phyloP scores from a whole-genome alignment of 176 grass and related monocot genomes.

The Paspalum vaginatum region DNA sequence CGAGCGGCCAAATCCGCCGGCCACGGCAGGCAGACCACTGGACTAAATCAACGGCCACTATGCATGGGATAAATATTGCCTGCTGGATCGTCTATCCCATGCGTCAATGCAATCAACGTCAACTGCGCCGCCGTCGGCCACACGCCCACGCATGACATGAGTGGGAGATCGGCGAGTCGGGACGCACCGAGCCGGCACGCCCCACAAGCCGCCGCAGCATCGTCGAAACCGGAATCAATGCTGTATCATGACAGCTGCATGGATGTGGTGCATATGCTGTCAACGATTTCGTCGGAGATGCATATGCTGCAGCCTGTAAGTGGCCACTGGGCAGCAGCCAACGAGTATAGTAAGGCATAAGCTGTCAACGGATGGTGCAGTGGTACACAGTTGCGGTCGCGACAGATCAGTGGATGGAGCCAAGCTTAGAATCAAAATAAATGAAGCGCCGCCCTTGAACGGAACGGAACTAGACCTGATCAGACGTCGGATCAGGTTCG shows the following conservation, averaged over 20 bases:
- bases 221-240: slow-evolving; percentile 5
- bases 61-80: neutral
- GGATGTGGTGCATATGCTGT: neutral
- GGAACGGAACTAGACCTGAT: too few species aligned
- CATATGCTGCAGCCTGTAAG: slow-evolving; percentile 8
- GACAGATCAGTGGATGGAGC: too few species aligned
- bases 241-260: neutral
- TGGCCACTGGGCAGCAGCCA: neutral
- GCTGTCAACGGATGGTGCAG: too few species aligned
- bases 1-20: too few species aligned
- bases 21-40: too few species aligned
- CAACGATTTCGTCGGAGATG: slow-evolving; percentile 19
- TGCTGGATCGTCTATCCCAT: neutral
- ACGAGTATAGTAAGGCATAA: too few species aligned
- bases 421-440: too few species aligned
- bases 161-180: too few species aligned
- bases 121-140: neutral
- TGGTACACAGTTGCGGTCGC: too few species aligned
- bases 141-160: neutral
- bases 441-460: too few species aligned
- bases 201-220: neutral
- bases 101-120: neutral
- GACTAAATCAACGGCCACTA: neutral
- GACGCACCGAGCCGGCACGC: too few species aligned
- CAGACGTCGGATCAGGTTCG: too few species aligned